Evolutionary conservation across 495 filamentous ascomycete species (phyloP), one percentile per base, ranked within the genome.

Genomic region (Ramalina peruviana): DNA sequence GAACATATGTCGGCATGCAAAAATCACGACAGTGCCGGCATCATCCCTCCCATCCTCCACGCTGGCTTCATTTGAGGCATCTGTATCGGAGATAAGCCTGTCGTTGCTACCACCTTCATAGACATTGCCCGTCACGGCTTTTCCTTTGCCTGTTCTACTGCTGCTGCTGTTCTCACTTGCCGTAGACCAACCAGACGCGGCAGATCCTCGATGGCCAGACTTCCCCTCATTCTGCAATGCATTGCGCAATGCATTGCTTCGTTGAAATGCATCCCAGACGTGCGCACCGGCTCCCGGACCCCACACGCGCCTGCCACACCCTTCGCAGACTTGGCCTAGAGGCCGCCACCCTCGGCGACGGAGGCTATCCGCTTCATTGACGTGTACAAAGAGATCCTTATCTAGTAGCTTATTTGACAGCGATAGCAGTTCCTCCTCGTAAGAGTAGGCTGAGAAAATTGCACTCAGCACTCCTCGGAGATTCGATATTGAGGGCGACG

Each of bases 391-490:
- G 16, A 95, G 72, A 58, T 94, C 87, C 54, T 88, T 83, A 51
- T 95, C 89, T 1, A 98, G 70, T 52, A 98, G 77, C 16, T 79
- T 75, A 63, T 88, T 90, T 11, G 93, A 86, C 13, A 98, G 78
- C 2, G 76, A 72, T 17, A 97, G 72, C 12, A 98, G 82, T 4
- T 83, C 85, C 57, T 86, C 82, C 62, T 97, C 93, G 61, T 95
- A 95, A 0, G 87, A 80, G 59, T 98, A 97, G 0, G 93, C 89
- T 2, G 90, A 81, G 64, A 98, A 98, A 41, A 98, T 88, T 6
- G 86, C 86, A 2, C 79, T 71, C 3, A 98, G 74, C 1, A 96
- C 88, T 39, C 78, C 73, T 21, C 93, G 82, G 12, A 98, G 72
- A 59, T 97, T 88, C 4, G 85, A 81, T 1, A 97, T 76, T 23